A percentile compares a stretch with the other conserved stretches of the same genome.
These are phyloP conservation scores for Coffea eugenioides DNA, from an alignment of 257 asterid genomes.

Conservation along the genomic window DNA sequence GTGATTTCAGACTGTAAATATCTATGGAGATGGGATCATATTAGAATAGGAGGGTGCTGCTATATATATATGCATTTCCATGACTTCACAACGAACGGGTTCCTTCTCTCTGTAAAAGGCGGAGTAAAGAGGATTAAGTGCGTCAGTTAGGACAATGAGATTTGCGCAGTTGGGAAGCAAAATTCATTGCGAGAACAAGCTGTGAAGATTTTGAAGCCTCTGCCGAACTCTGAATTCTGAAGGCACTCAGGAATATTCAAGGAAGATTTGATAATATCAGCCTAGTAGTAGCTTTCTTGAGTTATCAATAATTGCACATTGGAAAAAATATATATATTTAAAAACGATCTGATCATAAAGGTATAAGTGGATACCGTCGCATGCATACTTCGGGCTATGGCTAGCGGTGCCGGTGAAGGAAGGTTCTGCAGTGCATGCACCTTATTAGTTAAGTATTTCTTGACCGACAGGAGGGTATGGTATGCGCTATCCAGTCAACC, in stretches of 20 bases:
- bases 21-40: too few relatives aligned
- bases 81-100: too few relatives aligned
- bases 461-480: not conserved
- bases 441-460: not conserved
- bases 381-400: not conserved
- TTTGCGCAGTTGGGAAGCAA: constrained; percentile 3
- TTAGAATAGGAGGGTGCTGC: too few relatives aligned
- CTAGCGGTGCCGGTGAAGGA: not conserved
- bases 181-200: not conserved
- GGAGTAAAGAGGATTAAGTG: not conserved
- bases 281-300: not conserved
- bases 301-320: too few relatives aligned
- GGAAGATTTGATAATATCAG: not conserved
- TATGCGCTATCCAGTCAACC: too few relatives aligned
- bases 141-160: not conserved
- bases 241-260: too few relatives aligned
- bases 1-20: too few relatives aligned
- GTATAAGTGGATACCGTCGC: too few relatives aligned
- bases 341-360: too few relatives aligned
- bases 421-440: not conserved
- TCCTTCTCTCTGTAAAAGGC: not conserved
- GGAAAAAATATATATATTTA: too few relatives aligned
- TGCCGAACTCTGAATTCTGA: too few relatives aligned
- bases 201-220: not conserved
- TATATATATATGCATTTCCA: too few relatives aligned